Percentiles rank a stretch among this genome's conserved stretches.
phyloP scores from a whole-genome alignment of 225 moss, liverwort and hornwort genomes.

The Sphagnum contortum region DNA sequence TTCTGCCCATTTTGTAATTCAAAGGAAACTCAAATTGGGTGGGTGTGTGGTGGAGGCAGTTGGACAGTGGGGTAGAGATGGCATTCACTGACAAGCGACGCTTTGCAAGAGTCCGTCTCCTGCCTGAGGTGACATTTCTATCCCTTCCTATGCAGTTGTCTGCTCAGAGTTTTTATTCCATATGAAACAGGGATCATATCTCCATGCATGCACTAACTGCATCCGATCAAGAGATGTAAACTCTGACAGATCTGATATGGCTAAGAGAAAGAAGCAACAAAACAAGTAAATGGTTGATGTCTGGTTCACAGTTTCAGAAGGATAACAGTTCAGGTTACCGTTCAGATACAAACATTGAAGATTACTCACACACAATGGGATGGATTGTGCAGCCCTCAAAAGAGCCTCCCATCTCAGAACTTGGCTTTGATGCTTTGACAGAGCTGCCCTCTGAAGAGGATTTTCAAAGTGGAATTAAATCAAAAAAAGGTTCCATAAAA shows the following conservation, averaged over 20 bases:
- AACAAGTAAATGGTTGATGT: background rate
- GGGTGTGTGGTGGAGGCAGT: slow-evolving; percentile 17
- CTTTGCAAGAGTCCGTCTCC: slow-evolving; percentile 58
- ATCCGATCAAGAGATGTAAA: too few relatives aligned
- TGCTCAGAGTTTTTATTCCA: background rate
- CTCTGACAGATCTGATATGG: background rate
- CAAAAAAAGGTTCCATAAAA: slow-evolving; percentile 44
- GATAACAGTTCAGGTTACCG: too few relatives aligned
- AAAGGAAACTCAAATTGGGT: background rate
- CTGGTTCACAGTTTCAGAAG: too few relatives aligned
- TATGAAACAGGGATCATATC: too few relatives aligned
- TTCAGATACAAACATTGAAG: too few relatives aligned
- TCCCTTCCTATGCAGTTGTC: background rate
- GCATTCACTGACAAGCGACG: slow-evolving; percentile 62
- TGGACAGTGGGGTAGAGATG: slow-evolving; percentile 59
- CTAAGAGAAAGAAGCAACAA: background rate
- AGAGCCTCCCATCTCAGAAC: slow-evolving; percentile 38
- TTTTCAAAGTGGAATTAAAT: slow-evolving; percentile 22
- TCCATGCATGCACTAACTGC: too few relatives aligned
- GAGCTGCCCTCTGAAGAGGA: slow-evolving; percentile 37
- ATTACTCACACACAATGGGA: background rate
- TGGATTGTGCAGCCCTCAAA: slow-evolving; percentile 40
- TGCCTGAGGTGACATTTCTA: slow-evolving; percentile 34
- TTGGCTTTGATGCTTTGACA: slow-evolving; percentile 52
- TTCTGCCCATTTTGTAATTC: too few relatives aligned